Conservation (phyloP, 345 rosid genomes). For the Salix exigua region DNA sequence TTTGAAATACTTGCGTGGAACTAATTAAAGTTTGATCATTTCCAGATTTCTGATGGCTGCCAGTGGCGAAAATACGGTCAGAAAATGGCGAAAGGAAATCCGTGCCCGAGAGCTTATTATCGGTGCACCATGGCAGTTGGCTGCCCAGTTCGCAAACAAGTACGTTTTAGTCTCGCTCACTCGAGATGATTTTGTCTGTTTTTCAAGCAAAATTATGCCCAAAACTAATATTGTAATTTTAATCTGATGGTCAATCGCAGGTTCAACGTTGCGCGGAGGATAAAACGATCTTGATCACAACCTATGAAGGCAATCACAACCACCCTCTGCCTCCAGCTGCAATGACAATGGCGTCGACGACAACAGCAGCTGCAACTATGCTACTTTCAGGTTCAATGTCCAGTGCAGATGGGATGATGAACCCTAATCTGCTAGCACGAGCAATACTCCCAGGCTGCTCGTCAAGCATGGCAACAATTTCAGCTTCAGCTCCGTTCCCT, state of each 20-base stretch:
- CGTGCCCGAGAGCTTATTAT: slow-evolving; percentile 93
- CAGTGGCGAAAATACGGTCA: slow-evolving; percentile 99
- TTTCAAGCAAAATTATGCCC: not conserved
- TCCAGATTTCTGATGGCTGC: slow-evolving; percentile 79
- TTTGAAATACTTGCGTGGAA: not conserved
- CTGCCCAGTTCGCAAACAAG: slow-evolving; percentile 97
- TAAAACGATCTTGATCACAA: slow-evolving; percentile 71
- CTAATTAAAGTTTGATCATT: not conserved
- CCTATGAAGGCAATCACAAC: slow-evolving; percentile 91
- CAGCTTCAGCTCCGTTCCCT: slow-evolving; percentile 96
- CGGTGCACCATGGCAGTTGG: slow-evolving; percentile 95
- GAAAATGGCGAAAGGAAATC: slow-evolving; percentile 98
- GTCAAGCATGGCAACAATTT: slow-evolving; percentile 87
- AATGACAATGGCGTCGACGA: slow-evolving; percentile 93
- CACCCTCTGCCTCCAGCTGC: slow-evolving; percentile 95
- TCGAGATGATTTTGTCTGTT: not conserved
- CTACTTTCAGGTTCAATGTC: slow-evolving; percentile 89
- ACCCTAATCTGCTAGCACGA: slow-evolving; percentile 75
- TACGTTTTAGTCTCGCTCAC: slow-evolving; percentile 13
- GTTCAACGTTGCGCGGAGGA: slow-evolving; percentile 98
- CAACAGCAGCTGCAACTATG: slow-evolving; percentile 84
- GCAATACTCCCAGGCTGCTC: slow-evolving; percentile 77
- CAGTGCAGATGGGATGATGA: slow-evolving; percentile 83
- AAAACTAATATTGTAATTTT: not conserved
- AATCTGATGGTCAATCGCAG: slow-evolving; percentile 20